Conservation (phyloP, 805 yeast genomes). For the Saccharomycopsis malanga region DNA sequence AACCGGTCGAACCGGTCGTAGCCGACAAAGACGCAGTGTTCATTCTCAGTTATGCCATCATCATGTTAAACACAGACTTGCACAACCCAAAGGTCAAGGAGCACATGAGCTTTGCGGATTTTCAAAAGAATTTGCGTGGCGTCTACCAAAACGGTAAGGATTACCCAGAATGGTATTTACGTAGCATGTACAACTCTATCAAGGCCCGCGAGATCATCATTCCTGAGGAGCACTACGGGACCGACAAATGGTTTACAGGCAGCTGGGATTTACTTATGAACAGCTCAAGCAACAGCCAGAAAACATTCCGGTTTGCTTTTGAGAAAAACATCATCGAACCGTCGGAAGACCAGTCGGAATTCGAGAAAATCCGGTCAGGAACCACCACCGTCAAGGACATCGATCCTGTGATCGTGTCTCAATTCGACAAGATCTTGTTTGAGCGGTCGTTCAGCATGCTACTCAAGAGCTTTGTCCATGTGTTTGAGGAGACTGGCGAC, state of each 20-base stretch:
- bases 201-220: slow-evolving; percentile 83
- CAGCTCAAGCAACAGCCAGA: slow-evolving; percentile 34
- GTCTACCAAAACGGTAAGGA: slow-evolving; percentile 64
- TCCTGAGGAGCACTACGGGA: slow-evolving; percentile 97
- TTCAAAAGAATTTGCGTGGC: slow-evolving; percentile 72
- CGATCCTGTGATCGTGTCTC: slow-evolving; percentile 31
- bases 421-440: slow-evolving; percentile 69
- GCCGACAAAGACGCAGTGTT: slow-evolving; percentile 86
- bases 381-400: slow-evolving; percentile 31
- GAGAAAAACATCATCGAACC: slow-evolving; percentile 15
- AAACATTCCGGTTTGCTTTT: slow-evolving; percentile 17
- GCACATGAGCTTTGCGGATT: slow-evolving; percentile 84
- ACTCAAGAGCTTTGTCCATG: slow-evolving; percentile 64
- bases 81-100: slow-evolving; percentile 89
- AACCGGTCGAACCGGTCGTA: slow-evolving; percentile 38
- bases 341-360: slow-evolving; percentile 1
- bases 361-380: not conserved
- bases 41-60: slow-evolving; percentile 82
- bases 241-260: slow-evolving; percentile 87
- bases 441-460: slow-evolving; percentile 54
- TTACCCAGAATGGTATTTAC: slow-evolving; percentile 80
- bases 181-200: slow-evolving; percentile 73
- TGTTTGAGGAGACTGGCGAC: slow-evolving; percentile 83
- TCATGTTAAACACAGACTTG: slow-evolving; percentile 88
- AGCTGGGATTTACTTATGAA: slow-evolving; percentile 64